Base-by-base conservation (phyloP, 148 eudicot genomes). In the Chenopodium formosanum region DNA sequence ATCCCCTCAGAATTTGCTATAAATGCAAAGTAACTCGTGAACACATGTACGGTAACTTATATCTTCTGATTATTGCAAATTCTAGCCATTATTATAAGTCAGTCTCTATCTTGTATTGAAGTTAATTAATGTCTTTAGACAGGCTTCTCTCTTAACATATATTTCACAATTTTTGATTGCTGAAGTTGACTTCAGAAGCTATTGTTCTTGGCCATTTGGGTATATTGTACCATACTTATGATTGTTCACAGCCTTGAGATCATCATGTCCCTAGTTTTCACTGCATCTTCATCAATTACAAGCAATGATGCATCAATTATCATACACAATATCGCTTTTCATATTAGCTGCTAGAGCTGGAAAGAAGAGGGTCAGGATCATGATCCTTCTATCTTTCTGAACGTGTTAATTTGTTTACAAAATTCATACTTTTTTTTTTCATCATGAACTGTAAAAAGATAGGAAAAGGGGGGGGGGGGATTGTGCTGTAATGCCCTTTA, bases 11-110 rank as follows among this genome's bases (percentile, higher is more conserved):
- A 64, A 27, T 81, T 63, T 84, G 86, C 82, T 77, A 68, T 9
- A 77, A 44, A 56, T 84, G 86, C 80, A 84, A 77, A 69, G 78
- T 65, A 50, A 80, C 86, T 25, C 77, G 62, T 72, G 83, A 77
- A 52, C 86, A 84, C 50, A n/a, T 17, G 86, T 84, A 84, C 0
- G 29, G 67, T 76, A 12, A 67, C 70, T 14, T 64, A 23, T 37
- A 53, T 77, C 77, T 64, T 77, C 56, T 77, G 1, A 31, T 23
- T 63, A n/a, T 50, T 71, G 73, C 77, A 70, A 2, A 71, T 46
- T 82, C 8, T 27, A 16, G 44, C 66, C 77, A 46, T 78, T 58
- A 37, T 72, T 50, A 27, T 20, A 70, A 29, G 48, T 32, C 13
- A 19, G 12, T 52, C 70, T 48, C 53, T n/a, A 31, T 65, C 69